These are phyloP conservation scores for Rosa lucieae DNA, from an alignment of 306 rosid genomes.

Conservation along the genomic window DNA sequence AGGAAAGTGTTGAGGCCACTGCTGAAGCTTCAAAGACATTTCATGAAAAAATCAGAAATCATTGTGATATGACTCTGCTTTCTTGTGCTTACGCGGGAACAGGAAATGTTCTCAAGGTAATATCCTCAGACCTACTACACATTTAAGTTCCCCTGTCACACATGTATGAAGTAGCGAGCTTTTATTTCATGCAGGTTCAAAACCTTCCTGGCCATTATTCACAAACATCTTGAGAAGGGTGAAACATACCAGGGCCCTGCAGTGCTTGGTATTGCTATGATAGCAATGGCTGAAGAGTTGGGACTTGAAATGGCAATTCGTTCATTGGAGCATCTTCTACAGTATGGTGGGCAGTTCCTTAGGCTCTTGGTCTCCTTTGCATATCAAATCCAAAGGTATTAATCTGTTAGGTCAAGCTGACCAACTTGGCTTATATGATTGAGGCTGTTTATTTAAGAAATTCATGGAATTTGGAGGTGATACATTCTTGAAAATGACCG, in stretches of 20 bases:
- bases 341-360: conserved; percentile 97
- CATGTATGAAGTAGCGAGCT: conserved; percentile 24
- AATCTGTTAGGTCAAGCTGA: conserved; percentile 18
- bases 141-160: conserved; percentile 15
- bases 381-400: conserved; percentile 96
- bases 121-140: neutral
- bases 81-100: conserved; percentile 99
- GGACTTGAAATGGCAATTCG: conserved; percentile 98
- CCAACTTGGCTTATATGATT: neutral
- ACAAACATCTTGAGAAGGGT: conserved; percentile 92
- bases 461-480: no score
- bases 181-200: conserved; percentile 65
- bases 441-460: neutral
- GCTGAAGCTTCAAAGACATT: conserved; percentile 96
- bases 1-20: conserved; percentile 97
- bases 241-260: conserved; percentile 98
- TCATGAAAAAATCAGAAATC: conserved; percentile 85
- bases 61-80: conserved; percentile 91
- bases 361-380: conserved; percentile 92
- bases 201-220: conserved; percentile 95
- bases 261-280: conserved; percentile 98
- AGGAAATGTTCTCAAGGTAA: conserved; percentile 95
- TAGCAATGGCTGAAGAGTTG: conserved; percentile 96
- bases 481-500: no score
- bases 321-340: conserved; percentile 92